Evolutionary conservation across 2,329 filamentous ascomycete genomes (phyloP), one percentile per base, ranked within the genome.

Genomic region (Phaeosphaeriaceae sp.): DNA sequence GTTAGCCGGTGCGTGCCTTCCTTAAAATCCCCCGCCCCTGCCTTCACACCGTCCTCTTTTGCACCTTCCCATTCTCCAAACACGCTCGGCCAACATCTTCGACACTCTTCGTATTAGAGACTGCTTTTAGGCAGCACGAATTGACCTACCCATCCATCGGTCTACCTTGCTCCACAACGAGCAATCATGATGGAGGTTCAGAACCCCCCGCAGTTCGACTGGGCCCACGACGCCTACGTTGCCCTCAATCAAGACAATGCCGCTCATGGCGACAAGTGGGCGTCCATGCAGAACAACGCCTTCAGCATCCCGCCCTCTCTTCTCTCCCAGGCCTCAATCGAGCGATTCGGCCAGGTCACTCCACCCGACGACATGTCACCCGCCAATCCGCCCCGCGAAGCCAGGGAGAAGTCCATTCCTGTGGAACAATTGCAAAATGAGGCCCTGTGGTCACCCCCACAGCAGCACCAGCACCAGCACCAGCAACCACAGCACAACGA

Each of bases 301-400:
- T 73, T 73, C 56, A 67, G 65, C 46, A 70, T 75, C 23, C 71
- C 72, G 4, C 72, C 74, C 10, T 61, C 68, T 17, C 67, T 76
- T 8, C 65, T 75, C 46, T 66, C 65, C n/a, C 58, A 69, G 9
- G 60, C 67, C 23, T 63, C 69, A 10, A 61, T 75, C 48, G 70
- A 72, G 57, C 74, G 73, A 5, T 75, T 68, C 42, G 76, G 76
- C 28, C 76, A 77, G 54, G 62, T 77, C 49, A 78, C 76, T 9
- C 76, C 76, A 1, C 76, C 76, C 2, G 75, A 77, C 19, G 73
- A 78, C 13, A 62, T 67, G 26, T 77, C 75, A 1, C 74, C 74
- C 10, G 63, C 65, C 0, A 59, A 69, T n/a, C 58, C 53, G 1
- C 32, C 19, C 17, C 56, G 35, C 44, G 40, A 66, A 9, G 52